phyloP scores from a whole-genome alignment of 768 basidiomycete species.

The Pisolithus marmoratus region DNA sequence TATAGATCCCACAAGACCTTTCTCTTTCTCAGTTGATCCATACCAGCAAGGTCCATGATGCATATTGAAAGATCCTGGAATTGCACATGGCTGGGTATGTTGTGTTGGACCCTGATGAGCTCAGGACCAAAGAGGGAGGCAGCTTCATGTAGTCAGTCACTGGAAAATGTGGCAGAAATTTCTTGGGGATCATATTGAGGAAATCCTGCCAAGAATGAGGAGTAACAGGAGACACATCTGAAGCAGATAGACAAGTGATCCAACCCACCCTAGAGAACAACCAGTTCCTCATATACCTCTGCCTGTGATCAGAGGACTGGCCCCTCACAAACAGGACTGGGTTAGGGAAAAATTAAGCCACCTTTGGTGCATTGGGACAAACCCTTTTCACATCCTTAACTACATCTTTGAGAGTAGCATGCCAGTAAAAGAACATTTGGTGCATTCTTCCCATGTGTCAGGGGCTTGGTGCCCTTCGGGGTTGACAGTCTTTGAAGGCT shows the following conservation, averaged over 20 bases:
- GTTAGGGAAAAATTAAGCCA: neutral
- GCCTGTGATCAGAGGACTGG: neutral
- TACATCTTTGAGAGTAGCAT: neutral
- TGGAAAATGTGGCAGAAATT: neutral
- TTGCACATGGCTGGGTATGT: neutral
- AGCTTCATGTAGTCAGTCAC: neutral
- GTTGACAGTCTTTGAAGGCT: too few relatives aligned
- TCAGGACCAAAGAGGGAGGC: neutral
- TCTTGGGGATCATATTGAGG: neutral
- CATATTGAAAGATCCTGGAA: neutral
- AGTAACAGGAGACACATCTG: neutral
- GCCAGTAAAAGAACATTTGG: neutral
- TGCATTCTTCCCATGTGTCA: too few relatives aligned
- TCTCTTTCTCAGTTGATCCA: neutral
- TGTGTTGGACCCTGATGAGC: neutral
- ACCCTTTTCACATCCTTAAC: neutral
- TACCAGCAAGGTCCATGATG: neutral
- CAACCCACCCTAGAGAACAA: neutral
- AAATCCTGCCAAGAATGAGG: neutral
- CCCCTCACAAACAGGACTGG: neutral
- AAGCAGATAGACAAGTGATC: neutral
- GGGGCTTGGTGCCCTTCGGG: too few relatives aligned
- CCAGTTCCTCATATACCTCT: neutral
- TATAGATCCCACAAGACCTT: constrained; percentile 15
- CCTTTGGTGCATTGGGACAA: neutral